Percentiles rank a stretch among this genome's conserved stretches.
Evolutionary conservation across 495 filamentous ascomycete genomes (phyloP).

Genomic region (Trichoderma gamsii): DNA sequence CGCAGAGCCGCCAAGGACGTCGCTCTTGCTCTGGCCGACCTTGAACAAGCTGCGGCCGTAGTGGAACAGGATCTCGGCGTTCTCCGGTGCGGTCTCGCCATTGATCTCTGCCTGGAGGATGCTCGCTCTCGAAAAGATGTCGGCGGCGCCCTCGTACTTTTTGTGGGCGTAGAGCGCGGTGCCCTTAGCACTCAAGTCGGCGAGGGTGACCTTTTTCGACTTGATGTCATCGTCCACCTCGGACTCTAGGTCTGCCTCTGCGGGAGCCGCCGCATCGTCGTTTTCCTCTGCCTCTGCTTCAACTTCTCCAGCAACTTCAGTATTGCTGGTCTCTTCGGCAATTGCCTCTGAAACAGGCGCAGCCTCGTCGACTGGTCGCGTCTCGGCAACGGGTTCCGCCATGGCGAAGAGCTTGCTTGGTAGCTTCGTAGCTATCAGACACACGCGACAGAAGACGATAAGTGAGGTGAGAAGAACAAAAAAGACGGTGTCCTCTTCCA

Average conservation of each 20-base stretch:
- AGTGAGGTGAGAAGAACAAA: neutral
- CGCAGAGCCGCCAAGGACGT: constrained; percentile 82
- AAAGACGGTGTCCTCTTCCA: neutral
- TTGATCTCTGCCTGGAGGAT: constrained; percentile 87
- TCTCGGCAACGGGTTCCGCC: constrained; percentile 3
- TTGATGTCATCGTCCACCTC: constrained; percentile 15
- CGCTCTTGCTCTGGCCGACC: constrained; percentile 86
- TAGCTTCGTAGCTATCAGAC: neutral
- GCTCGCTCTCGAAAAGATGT: constrained; percentile 80
- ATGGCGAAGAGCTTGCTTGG: neutral
- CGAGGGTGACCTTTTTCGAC: constrained; percentile 45
- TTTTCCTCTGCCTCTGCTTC: neutral
- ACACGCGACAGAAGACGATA: neutral
- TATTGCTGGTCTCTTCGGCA: neutral
- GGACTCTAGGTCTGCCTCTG: neutral
- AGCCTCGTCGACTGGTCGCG: constrained; percentile 1
- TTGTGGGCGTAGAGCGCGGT: constrained; percentile 69
- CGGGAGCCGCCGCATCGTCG: neutral
- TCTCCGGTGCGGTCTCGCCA: constrained; percentile 81
- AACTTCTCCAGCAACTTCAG: neutral
- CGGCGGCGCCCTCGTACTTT: constrained; percentile 75
- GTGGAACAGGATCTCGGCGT: constrained; percentile 85
- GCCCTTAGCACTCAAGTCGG: constrained; percentile 50
- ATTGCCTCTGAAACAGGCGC: constrained; percentile 1
- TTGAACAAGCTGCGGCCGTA: constrained; percentile 92